Conservation (phyloP, 176 grass and related monocot species). For the Carex cristatella region DNA sequence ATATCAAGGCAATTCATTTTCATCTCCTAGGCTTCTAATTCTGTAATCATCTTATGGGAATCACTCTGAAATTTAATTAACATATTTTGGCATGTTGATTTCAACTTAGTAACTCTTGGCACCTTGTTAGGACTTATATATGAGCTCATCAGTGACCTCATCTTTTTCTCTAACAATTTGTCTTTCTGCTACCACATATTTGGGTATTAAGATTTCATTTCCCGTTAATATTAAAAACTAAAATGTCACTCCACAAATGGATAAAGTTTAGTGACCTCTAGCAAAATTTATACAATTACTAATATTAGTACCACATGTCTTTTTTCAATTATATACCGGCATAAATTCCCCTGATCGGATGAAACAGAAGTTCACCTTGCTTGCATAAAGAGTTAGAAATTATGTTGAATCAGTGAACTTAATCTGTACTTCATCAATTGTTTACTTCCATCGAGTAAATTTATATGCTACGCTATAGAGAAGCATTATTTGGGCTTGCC, state of each 20-base stretch:
- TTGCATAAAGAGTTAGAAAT: not conserved
- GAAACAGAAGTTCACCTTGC: not conserved
- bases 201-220: not conserved
- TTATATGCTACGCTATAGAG: not conserved
- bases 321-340: not conserved
- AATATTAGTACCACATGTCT: not conserved
- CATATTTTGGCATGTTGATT: not conserved
- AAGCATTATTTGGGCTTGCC: not conserved
- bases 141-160: not conserved
- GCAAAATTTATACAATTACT: no score
- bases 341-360: not conserved
- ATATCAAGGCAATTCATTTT: not conserved
- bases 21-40: not conserved
- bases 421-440: not conserved
- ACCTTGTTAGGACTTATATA: not conserved
- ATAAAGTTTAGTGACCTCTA: no score
- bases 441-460: not conserved
- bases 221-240: not conserved
- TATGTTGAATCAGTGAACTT: not conserved
- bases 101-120: not conserved
- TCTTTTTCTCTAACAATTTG: not conserved
- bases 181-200: not conserved
- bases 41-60: not conserved
- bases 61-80: not conserved
- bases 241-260: not conserved